Conservation (phyloP, 192 early-diverging fungal genomes). For the Pilaira anomala region DNA sequence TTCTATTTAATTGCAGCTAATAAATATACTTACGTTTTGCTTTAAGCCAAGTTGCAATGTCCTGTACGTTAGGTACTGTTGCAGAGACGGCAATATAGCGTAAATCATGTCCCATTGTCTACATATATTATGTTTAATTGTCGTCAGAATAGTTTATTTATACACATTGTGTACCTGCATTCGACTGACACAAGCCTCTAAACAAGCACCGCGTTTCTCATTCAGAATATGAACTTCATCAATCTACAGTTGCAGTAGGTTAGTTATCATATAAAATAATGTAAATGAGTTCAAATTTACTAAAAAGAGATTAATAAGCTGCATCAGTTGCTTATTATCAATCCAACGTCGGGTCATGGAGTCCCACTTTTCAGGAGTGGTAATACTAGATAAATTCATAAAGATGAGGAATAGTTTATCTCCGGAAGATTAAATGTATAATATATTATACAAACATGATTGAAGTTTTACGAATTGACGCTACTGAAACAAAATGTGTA, state of each 20-base stretch:
- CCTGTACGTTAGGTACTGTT: slow-evolving; percentile 66
- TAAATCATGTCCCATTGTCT: neutral
- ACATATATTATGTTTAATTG: neutral
- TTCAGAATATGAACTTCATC: slow-evolving; percentile 78
- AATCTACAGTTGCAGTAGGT: slow-evolving; percentile 35
- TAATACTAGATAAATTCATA: slow-evolving; percentile 38
- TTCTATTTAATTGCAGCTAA: neutral
- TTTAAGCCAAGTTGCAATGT: slow-evolving; percentile 60
- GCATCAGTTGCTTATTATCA: slow-evolving; percentile 34
- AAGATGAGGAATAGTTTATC: neutral
- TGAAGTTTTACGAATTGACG: slow-evolving; percentile 40
- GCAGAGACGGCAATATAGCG: slow-evolving; percentile 61
- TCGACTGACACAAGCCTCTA: slow-evolving; percentile 66
- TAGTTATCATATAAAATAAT: neutral
- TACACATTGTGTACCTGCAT: slow-evolving; percentile 27
- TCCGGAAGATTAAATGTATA: neutral
- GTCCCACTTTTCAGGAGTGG: slow-evolving; percentile 84
- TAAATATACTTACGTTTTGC: slow-evolving; percentile 24
- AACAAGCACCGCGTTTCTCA: slow-evolving; percentile 59
- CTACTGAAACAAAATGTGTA: slow-evolving; percentile 40
- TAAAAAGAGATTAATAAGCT: slow-evolving; percentile 37
- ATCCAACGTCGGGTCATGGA: slow-evolving; percentile 60
- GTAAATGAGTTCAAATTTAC: slow-evolving; percentile 13
- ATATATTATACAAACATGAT: slow-evolving; percentile 32
- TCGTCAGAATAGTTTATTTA: neutral